Evolutionary conservation across 768 basidiomycete genomes (phyloP), one percentile per base, ranked within the genome.

Genomic region (Mycena latifolia): DNA sequence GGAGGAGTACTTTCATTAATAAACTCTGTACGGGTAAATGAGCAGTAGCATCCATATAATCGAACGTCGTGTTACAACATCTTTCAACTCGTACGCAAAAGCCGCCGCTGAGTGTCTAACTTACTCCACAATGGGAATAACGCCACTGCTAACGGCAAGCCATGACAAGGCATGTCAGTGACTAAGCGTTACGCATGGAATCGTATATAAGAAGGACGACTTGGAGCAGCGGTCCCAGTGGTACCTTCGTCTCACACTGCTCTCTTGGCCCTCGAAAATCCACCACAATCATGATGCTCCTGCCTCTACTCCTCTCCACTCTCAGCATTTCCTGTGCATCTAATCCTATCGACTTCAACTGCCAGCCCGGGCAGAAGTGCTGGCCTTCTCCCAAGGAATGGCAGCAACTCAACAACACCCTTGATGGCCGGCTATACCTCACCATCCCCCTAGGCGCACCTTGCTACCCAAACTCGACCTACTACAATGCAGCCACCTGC

Each of bases 241-340:
- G 41, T 43, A 43, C 56, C 56, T 41, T 55, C 53, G 53, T 43
- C 41, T 43, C 41, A 43, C 54, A 43, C 54, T 43, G 43, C 55
- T 57, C 45, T 46, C 55, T 33, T 56, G 56, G 57, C 46, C 56
- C 57, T 48, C 46, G 57, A 58, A 58, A 58, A 58, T 58, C 35
- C 46, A 58, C 46, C 46, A 48, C 46, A 58, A 58, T 48, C 46
- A 58, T 43, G 58, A 60, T 60, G 58, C 27, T 60, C 37, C 48
- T 60, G 58, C 58, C 58, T 60, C 58, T 60, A 43, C 58, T 60
- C 58, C 58, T 60, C 58, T 60, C 58, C 58, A 43, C 48, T 51
- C 58, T 60, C 58, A 51, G 58, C 58, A 51, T 60, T 51, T 51
- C 58, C 58, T 60, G 58, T 48, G 58, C 58, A 60, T 51, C 58